Conservation (phyloP, 116 monocot species). For the Papilionanthe hybrid region DNA sequence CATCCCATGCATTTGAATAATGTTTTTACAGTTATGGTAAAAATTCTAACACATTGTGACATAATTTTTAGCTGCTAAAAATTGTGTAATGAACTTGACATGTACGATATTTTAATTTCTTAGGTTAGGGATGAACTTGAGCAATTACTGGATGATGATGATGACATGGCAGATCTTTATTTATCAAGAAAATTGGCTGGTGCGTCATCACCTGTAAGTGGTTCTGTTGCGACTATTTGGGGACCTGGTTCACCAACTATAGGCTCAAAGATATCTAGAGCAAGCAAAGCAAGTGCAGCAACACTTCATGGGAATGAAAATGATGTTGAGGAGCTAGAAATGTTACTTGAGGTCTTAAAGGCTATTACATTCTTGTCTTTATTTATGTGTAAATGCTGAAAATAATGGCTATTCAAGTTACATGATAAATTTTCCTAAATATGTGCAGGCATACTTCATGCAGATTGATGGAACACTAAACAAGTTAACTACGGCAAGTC, state of each 20-base stretch:
- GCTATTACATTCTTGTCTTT: neutral
- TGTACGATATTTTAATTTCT: neutral
- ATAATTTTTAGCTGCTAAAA: neutral
- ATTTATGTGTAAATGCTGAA: neutral
- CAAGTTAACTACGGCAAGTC: constrained; percentile 68
- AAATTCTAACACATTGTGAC: neutral
- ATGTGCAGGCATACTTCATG: constrained; percentile 76
- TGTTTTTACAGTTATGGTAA: neutral
- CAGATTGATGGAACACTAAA: constrained; percentile 87
- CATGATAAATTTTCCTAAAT: neutral
- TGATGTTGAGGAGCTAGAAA: constrained; percentile 93
- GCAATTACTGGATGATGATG: constrained; percentile 85
- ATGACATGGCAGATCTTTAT: constrained; percentile 98
- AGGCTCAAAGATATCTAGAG: constrained; percentile 73
- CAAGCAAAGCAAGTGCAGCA: constrained; percentile 68
- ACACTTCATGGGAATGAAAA: constrained; percentile 80
- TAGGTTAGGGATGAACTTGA: constrained; percentile 94
- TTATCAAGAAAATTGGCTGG: constrained; percentile 77
- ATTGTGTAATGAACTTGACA: neutral
- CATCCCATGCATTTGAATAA: neutral
- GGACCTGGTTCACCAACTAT: constrained; percentile 64
- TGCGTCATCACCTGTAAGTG: constrained; percentile 55
- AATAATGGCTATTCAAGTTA: neutral
- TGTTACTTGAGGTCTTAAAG: constrained; percentile 72
- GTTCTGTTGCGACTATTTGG: constrained; percentile 59